phyloP scores from a whole-genome alignment of 176 grass and related monocot genomes.

The Eragrostis nindensis region DNA sequence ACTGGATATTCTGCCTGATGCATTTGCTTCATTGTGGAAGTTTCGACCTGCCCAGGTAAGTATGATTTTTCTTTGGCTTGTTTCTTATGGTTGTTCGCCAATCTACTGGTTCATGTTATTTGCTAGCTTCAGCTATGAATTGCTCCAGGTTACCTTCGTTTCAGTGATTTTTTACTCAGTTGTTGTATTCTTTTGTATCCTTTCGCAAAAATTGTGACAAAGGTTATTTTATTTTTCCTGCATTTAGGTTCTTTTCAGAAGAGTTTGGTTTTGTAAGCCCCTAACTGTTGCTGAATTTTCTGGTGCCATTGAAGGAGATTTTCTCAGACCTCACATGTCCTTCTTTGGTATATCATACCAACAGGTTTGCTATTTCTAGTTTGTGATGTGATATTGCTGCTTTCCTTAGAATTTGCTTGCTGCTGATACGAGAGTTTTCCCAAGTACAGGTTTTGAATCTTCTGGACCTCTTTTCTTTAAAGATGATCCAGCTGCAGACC shows the following conservation, averaged over 20 bases:
- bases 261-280: constrained; percentile 70
- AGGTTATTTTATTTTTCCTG: constrained; percentile 28
- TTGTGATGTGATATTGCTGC: constrained; percentile 14
- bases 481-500: constrained; percentile 48
- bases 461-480: constrained; percentile 57
- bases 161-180: neutral
- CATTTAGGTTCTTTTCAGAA: constrained; percentile 62
- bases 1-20: constrained; percentile 51
- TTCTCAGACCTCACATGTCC: constrained; percentile 46
- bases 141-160: constrained; percentile 5
- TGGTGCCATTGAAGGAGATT: constrained; percentile 45
- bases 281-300: constrained; percentile 60
- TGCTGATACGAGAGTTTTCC: constrained; percentile 47
- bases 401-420: constrained; percentile 31
- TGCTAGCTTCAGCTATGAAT: constrained; percentile 11
- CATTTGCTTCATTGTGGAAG: constrained; percentile 44
- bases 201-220: constrained; percentile 21
- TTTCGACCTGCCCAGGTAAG: constrained; percentile 52
- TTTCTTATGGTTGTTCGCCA: constrained; percentile 18
- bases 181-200: constrained; percentile 1
- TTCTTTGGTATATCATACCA: constrained; percentile 60
- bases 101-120: constrained; percentile 32
- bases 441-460: constrained; percentile 58
- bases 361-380: constrained; percentile 53
- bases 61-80: constrained; percentile 18